A percentile compares a stretch with the other conserved stretches of the same genome.
Evolutionary conservation across 2,329 filamentous ascomycete species (phyloP).

Genomic region (Zasmidium citrigriseum): DNA sequence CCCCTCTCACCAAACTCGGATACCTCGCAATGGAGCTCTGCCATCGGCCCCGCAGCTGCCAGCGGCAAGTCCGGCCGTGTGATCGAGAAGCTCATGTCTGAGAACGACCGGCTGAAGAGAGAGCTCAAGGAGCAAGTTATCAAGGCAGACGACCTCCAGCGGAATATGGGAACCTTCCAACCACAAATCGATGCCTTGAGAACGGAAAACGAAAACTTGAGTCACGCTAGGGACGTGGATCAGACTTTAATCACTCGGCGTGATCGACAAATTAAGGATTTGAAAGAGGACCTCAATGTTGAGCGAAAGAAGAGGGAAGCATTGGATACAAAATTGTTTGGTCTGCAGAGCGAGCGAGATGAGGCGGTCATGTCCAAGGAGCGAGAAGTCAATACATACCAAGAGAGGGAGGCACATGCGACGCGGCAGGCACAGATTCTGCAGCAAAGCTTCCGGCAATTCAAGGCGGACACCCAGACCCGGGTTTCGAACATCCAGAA

Average conservation of each 20-base stretch:
- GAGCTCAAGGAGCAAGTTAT: slow-evolving; percentile 54
- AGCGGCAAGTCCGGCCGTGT: slow-evolving; percentile 74
- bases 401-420: slow-evolving; percentile 52
- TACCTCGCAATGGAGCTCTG: slow-evolving; percentile 60
- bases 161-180: slow-evolving; percentile 66
- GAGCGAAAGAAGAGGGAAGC: slow-evolving; percentile 64
- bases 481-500: slow-evolving; percentile 40
- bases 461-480: slow-evolving; percentile 65
- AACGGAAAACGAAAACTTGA: slow-evolving; percentile 67
- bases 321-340: slow-evolving; percentile 61
- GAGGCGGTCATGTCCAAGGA: slow-evolving; percentile 61
- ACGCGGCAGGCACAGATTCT: slow-evolving; percentile 65
- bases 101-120: slow-evolving; percentile 75
- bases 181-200: slow-evolving; percentile 70
- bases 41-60: slow-evolving; percentile 65
- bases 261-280: slow-evolving; percentile 71
- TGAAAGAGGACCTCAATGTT: slow-evolving; percentile 63
- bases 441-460: slow-evolving; percentile 70
- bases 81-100: slow-evolving; percentile 78
- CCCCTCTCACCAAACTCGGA: slow-evolving; percentile 16
- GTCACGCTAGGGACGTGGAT: slow-evolving; percentile 71
- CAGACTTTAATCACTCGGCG: slow-evolving; percentile 70
- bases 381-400: slow-evolving; percentile 61
- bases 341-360: slow-evolving; percentile 66
- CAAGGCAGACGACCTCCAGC: slow-evolving; percentile 68